These are phyloP conservation scores for Penicillium corylophilum DNA, from an alignment of 2,329 filamentous ascomycete species.

Conservation along the genomic window DNA sequence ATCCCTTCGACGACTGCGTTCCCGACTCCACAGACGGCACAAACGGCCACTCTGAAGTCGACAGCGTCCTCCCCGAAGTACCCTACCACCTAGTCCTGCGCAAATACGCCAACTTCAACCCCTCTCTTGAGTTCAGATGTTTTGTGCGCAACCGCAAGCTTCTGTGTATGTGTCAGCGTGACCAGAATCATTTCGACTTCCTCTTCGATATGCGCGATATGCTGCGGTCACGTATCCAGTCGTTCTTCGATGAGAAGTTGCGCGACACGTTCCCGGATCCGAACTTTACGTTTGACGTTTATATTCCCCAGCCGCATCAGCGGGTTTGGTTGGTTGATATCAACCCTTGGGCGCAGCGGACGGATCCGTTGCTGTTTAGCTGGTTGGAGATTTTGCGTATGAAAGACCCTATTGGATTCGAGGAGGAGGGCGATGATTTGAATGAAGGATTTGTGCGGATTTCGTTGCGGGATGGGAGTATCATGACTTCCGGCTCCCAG, in stretches of 20 bases:
- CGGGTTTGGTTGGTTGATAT: constrained; percentile 86
- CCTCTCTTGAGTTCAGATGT: constrained; percentile 89
- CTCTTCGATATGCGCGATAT: constrained; percentile 65
- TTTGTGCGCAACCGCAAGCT: constrained; percentile 83
- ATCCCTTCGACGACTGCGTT: constrained; percentile 78
- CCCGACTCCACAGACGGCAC: constrained; percentile 30
- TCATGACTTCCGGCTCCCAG: constrained; percentile 7
- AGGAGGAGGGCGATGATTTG: constrained; percentile 31
- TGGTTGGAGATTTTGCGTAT: constrained; percentile 84
- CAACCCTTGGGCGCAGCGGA: constrained; percentile 89
- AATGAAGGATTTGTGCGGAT: constrained; percentile 38
- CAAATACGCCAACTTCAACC: constrained; percentile 84
- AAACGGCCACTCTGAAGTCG: constrained; percentile 8
- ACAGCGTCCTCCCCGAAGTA: constrained; percentile 47
- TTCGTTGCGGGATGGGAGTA: constrained; percentile 28
- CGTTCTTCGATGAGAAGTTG: constrained; percentile 75
- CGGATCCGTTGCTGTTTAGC: constrained; percentile 83
- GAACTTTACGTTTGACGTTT: constrained; percentile 88
- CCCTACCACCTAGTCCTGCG: constrained; percentile 80
- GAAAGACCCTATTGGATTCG: constrained; percentile 46
- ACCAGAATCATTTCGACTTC: constrained; percentile 88
- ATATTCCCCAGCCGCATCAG: constrained; percentile 74
- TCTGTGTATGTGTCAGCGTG: constrained; percentile 81
- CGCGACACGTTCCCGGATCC: constrained; percentile 77
- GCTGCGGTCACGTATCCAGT: constrained; percentile 66